Conservation (phyloP, 1,139 yeast species). For the Lodderomyces theae region DNA sequence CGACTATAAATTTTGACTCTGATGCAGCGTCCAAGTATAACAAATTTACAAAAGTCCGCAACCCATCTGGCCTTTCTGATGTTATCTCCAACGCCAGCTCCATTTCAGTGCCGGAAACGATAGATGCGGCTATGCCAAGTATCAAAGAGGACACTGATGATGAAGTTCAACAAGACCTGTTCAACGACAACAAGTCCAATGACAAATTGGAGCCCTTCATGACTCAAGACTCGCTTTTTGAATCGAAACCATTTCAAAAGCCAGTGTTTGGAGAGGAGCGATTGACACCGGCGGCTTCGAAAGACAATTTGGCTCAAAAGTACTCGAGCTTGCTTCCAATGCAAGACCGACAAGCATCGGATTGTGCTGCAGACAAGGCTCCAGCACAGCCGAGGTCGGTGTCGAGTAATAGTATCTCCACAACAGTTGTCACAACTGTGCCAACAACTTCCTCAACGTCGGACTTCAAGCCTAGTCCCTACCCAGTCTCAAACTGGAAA, state of each 20-base stretch:
- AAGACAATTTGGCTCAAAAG: constrained; percentile 16
- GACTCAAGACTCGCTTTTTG: constrained; percentile 29
- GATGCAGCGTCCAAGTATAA: constrained; percentile 27
- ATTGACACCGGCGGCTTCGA: constrained; percentile 27
- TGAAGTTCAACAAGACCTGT: constrained; percentile 10
- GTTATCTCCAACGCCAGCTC: constrained; percentile 21
- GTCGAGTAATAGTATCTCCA: constrained; percentile 1
- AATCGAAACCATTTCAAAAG: constrained; percentile 22
- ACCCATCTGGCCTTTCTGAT: constrained; percentile 24
- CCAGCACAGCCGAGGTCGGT: not conserved
- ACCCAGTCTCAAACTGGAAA: constrained; percentile 46
- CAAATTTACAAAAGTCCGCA: constrained; percentile 33
- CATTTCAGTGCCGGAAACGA: constrained; percentile 37
- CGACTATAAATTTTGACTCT: constrained; percentile 33
- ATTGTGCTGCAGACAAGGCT: constrained; percentile 8
- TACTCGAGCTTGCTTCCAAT: constrained; percentile 25
- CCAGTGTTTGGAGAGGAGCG: constrained; percentile 34
- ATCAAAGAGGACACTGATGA: constrained; percentile 33
- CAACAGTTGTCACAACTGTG: constrained; percentile 4
- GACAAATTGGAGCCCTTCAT: constrained; percentile 6
- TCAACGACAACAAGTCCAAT: constrained; percentile 7
- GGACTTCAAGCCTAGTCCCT: constrained; percentile 13
- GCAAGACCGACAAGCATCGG: constrained; percentile 9
- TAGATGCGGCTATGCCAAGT: constrained; percentile 40
- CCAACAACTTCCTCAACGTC: constrained; percentile 3